Evolutionary conservation across 148 eudicot species (phyloP).

Genomic region (Camellia japonica): DNA sequence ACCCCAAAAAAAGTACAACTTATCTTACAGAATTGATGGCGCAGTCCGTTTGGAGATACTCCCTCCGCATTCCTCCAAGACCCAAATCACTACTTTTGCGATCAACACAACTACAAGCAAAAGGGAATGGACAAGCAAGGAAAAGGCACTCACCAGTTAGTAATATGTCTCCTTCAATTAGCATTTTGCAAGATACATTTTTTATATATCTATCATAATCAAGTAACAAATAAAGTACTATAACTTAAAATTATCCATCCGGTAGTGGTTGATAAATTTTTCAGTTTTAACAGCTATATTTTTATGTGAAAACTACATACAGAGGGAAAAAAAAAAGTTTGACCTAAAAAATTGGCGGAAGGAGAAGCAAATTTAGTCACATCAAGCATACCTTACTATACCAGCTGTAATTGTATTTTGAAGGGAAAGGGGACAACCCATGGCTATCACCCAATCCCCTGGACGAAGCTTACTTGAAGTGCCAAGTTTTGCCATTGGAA

Average conservation of each 20-base stretch:
- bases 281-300: not conserved
- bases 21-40: constrained; percentile 67
- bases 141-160: not conserved
- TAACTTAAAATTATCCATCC: not conserved
- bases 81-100: constrained; percentile 96
- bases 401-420: constrained; percentile 98
- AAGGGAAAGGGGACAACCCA: constrained; percentile 93
- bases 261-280: not conserved
- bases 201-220: not conserved
- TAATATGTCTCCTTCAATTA: not conserved
- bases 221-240: not conserved
- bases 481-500: constrained; percentile 85
- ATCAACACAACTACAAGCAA: constrained; percentile 72
- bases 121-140: not conserved
- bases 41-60: constrained; percentile 92
- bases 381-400: constrained; percentile 63
- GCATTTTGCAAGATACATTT: not conserved
- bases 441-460: constrained; percentile 95
- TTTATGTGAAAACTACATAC: not conserved
- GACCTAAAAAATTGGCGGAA: not conserved
- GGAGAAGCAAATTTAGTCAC: not conserved
- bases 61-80: constrained; percentile 89
- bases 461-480: constrained; percentile 85
- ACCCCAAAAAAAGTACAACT: not conserved
- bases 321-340: not conserved